Evolutionary conservation across 2,329 filamentous ascomycete genomes (phyloP).

Genomic region (Endoconidiophora polonica): DNA sequence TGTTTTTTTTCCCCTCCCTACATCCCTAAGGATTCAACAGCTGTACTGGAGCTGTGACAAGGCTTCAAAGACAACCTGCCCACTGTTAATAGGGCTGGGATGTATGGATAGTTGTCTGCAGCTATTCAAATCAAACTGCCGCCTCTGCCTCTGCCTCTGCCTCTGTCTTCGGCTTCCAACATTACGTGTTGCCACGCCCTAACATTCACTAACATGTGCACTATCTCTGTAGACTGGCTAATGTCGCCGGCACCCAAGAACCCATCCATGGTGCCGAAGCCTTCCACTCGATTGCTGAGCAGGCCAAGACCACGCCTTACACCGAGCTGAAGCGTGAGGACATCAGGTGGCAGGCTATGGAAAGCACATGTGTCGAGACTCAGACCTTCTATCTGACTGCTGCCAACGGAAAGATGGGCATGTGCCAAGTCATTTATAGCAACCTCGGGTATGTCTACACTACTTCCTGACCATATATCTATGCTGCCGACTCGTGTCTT

Average conservation of each 20-base stretch:
- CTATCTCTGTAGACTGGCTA: conserved; percentile 35
- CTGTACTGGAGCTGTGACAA: conserved; percentile 5
- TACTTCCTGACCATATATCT: conserved; percentile 1
- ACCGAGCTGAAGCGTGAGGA: conserved; percentile 64
- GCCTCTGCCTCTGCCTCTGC: background rate
- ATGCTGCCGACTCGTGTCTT: conserved; percentile 1
- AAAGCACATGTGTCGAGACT: conserved; percentile 82
- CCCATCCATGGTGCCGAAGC: conserved; percentile 85
- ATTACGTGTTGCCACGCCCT: background rate
- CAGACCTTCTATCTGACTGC: conserved; percentile 83
- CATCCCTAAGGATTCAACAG: conserved; percentile 15
- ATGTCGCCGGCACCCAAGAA: conserved; percentile 90
- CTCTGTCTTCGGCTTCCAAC: background rate
- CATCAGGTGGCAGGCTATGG: conserved; percentile 66
- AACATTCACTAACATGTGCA: conserved; percentile 2
- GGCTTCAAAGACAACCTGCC: background rate
- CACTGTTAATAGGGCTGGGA: background rate
- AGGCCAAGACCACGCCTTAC: conserved; percentile 61
- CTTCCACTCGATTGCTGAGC: conserved; percentile 69
- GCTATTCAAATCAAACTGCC: background rate
- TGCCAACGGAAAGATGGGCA: conserved; percentile 57
- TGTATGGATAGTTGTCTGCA: background rate
- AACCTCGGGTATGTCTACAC: conserved; percentile 62
- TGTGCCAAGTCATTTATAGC: conserved; percentile 92
- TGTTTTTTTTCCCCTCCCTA: conserved; percentile 10